phyloP scores from a whole-genome alignment of 495 filamentous ascomycete genomes.

The Neurospora africana region DNA sequence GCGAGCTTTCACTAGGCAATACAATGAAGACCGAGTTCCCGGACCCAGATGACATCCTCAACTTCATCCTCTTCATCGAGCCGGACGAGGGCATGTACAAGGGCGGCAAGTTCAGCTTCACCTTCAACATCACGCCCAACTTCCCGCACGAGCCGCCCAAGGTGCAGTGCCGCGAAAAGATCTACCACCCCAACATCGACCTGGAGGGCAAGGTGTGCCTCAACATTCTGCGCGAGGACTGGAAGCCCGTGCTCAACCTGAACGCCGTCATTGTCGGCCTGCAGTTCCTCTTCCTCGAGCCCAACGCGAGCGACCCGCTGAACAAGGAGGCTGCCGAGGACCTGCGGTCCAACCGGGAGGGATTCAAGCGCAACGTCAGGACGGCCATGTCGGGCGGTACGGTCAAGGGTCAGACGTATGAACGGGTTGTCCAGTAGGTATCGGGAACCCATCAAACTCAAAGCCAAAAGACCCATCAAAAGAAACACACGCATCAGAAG shows the following conservation, averaged over 20 bases:
- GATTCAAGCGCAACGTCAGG: constrained; percentile 85
- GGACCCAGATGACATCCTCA: constrained; percentile 91
- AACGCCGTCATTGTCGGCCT: constrained; percentile 94
- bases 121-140: constrained; percentile 82
- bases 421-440: constrained; percentile 46
- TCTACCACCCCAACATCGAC: constrained; percentile 98
- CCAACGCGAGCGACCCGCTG: constrained; percentile 90
- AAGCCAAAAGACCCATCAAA: not conserved
- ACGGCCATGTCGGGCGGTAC: constrained; percentile 68
- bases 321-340: constrained; percentile 98
- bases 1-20: constrained; percentile 76
- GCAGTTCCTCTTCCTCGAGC: constrained; percentile 97
- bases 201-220: constrained; percentile 95
- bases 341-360: constrained; percentile 68
- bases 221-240: constrained; percentile 95
- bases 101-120: constrained; percentile 79
- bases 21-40: constrained; percentile 93
- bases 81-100: constrained; percentile 99
- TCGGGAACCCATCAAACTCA: not conserved
- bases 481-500: not conserved
- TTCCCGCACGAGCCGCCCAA: constrained; percentile 98
- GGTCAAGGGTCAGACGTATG: constrained; percentile 63
- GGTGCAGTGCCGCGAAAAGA: constrained; percentile 95
- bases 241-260: constrained; percentile 95
- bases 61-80: constrained; percentile 86